Conservation (phyloP, 352 stramenopile genomes). For the Pythium aquatile region DNA sequence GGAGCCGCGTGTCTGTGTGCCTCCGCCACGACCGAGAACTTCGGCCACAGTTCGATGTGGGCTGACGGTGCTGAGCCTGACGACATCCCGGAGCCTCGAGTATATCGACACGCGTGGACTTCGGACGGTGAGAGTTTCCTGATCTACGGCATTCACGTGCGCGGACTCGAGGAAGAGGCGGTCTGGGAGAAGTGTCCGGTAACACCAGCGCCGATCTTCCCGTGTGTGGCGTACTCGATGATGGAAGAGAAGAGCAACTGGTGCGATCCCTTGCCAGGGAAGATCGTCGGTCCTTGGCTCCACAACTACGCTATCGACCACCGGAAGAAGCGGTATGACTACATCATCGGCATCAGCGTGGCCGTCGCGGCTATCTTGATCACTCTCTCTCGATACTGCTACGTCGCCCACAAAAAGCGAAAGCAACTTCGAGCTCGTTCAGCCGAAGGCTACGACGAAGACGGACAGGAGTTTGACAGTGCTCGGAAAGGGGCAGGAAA, state of each 20-base stretch:
- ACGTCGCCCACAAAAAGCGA: not conserved
- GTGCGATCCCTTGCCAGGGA: conserved; percentile 35
- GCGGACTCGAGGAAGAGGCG: conserved; percentile 30
- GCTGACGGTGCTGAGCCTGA: conserved; percentile 24
- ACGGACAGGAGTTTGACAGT: conserved; percentile 1
- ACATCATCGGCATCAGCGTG: conserved; percentile 11
- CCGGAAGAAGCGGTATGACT: conserved; percentile 10
- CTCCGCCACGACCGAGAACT: conserved; percentile 33
- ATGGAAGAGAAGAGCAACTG: conserved; percentile 41
- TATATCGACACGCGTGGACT: conserved; percentile 25
- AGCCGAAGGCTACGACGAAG: not conserved
- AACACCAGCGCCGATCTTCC: conserved; percentile 33
- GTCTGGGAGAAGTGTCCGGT: conserved; percentile 31
- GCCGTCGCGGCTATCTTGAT: conserved; percentile 11
- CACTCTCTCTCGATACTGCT: conserved; percentile 1
- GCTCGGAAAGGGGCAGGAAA: not conserved
- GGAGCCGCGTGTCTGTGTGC: conserved; percentile 19
- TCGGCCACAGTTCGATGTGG: conserved; percentile 32
- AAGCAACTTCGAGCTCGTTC: conserved; percentile 1
- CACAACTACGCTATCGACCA: conserved; percentile 61
- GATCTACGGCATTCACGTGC: conserved; percentile 27
- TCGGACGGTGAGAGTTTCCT: conserved; percentile 20
- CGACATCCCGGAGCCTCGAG: conserved; percentile 24
- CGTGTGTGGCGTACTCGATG: conserved; percentile 34
- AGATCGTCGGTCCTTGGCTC: conserved; percentile 51